Evolutionary conservation across 129 eudicot genomes (phyloP).

Genomic region (Pittosporum tobira): DNA sequence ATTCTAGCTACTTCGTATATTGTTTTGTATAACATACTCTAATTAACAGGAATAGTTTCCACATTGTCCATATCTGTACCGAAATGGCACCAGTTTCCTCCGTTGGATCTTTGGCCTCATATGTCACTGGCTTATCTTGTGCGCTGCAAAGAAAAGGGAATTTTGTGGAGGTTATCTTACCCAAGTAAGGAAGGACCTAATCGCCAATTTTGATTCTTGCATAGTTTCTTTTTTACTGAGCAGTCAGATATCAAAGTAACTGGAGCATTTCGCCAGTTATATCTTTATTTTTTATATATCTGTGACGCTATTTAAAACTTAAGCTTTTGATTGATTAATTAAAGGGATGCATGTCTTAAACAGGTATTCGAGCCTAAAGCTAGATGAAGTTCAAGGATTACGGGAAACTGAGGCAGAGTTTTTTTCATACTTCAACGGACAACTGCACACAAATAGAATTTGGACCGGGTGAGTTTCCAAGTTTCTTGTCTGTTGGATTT

Average conservation of each 20-base stretch:
- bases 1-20: too few relatives aligned
- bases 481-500: neutral
- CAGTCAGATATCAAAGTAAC: neutral
- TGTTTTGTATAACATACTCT: too few relatives aligned
- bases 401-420: conserved; percentile 48
- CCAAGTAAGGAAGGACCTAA: conserved; percentile 37
- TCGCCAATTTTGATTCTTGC: neutral
- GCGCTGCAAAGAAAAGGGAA: conserved; percentile 54
- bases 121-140: conserved; percentile 53
- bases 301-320: neutral
- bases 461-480: conserved; percentile 58
- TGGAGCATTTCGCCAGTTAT: too few relatives aligned
- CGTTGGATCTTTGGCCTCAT: conserved; percentile 65
- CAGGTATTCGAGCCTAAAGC: conserved; percentile 54
- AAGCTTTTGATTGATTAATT: too few relatives aligned
- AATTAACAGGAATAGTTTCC: conserved; percentile 40
- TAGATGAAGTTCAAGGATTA: conserved; percentile 44
- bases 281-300: too few relatives aligned
- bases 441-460: conserved; percentile 46
- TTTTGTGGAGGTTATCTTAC: conserved; percentile 68
- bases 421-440: conserved; percentile 54
- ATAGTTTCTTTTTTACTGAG: neutral
- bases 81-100: conserved; percentile 71
- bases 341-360: conserved; percentile 4
- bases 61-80: conserved; percentile 58